A percentile compares a stretch with the other conserved stretches of the same genome.
Conservation (phyloP, 768 basidiomycete genomes). For the Phylloporus sp. region DNA sequence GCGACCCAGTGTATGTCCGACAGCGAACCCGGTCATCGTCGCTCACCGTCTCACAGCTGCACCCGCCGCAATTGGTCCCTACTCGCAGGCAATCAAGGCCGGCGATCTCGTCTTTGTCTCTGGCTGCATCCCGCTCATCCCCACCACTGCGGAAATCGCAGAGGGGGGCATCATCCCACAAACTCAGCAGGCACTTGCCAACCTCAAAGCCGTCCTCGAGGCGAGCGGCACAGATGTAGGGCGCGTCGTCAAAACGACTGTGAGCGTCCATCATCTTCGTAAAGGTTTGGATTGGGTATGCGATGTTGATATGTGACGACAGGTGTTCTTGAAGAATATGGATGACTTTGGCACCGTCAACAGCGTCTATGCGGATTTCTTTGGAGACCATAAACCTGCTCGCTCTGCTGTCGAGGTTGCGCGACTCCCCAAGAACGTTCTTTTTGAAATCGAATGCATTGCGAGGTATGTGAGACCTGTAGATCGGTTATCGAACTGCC, state of each 20-base stretch:
- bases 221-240: conserved; percentile 74
- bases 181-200: conserved; percentile 79
- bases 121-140: conserved; percentile 83
- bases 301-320: neutral
- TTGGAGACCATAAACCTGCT: conserved; percentile 90
- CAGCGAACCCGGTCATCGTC: too few relatives aligned
- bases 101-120: conserved; percentile 86
- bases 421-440: conserved; percentile 83
- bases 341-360: conserved; percentile 85
- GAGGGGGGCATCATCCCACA: conserved; percentile 34
- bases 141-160: conserved; percentile 50
- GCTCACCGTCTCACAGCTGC: conserved; percentile 46
- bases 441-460: conserved; percentile 91
- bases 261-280: too few relatives aligned
- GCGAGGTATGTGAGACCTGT: conserved; percentile 50
- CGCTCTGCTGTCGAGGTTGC: conserved; percentile 89
- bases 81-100: conserved; percentile 81
- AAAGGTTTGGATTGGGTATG: too few relatives aligned
- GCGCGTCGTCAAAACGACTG: conserved; percentile 90
- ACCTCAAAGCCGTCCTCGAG: conserved; percentile 79
- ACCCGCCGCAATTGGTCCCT: conserved; percentile 79
- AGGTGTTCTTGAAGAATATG: conserved; percentile 95
- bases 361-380: conserved; percentile 75
- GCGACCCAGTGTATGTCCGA: conserved; percentile 28
- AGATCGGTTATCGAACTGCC: neutral